Percentiles rank a stretch among this genome's conserved stretches.
Conservation (phyloP, 1,284 basidiomycete species). For the Abortiporus biennis region DNA sequence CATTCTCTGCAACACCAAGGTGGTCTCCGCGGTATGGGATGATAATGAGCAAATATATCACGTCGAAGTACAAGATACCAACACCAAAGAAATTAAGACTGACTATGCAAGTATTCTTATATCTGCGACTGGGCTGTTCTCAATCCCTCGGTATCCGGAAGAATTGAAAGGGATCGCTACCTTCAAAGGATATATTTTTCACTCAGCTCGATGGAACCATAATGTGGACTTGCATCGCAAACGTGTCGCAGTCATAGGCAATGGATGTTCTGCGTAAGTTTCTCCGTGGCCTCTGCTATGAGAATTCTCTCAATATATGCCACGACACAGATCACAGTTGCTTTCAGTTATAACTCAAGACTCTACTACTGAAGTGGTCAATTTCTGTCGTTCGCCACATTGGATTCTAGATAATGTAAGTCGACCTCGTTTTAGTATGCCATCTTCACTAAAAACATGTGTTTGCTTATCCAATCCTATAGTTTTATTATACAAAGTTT, state of each 20-base stretch:
- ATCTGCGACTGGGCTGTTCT: conserved; percentile 36
- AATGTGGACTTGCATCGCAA: conserved; percentile 28
- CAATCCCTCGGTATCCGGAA: conserved; percentile 30
- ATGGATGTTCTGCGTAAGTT: conserved; percentile 28
- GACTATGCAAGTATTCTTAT: conserved; percentile 30
- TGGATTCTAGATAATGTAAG: conserved; percentile 37
- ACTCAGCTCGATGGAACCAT: conserved; percentile 33
- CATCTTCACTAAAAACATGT: too few relatives aligned
- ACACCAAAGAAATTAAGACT: conserved; percentile 18
- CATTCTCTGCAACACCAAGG: conserved; percentile 26
- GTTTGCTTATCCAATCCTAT: too few relatives aligned
- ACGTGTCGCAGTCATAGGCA: conserved; percentile 35
- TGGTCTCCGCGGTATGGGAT: conserved; percentile 37
- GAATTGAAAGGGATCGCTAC: conserved; percentile 30
- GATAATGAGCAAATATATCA: conserved; percentile 24
- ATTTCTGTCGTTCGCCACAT: conserved; percentile 40
- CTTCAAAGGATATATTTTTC: conserved; percentile 38
- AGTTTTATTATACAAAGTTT: too few relatives aligned
- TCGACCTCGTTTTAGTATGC: neutral
- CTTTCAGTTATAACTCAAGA: conserved; percentile 37
- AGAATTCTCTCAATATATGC: neutral
- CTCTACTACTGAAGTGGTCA: conserved; percentile 30
- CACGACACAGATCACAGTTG: conserved; percentile 32
- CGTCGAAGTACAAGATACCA: conserved; percentile 25
- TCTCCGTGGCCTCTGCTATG: too few relatives aligned